Percentiles rank a stretch among this genome's conserved stretches.
phyloP scores from a whole-genome alignment of 441 rosid species.

The Erodium trifolium region DNA sequence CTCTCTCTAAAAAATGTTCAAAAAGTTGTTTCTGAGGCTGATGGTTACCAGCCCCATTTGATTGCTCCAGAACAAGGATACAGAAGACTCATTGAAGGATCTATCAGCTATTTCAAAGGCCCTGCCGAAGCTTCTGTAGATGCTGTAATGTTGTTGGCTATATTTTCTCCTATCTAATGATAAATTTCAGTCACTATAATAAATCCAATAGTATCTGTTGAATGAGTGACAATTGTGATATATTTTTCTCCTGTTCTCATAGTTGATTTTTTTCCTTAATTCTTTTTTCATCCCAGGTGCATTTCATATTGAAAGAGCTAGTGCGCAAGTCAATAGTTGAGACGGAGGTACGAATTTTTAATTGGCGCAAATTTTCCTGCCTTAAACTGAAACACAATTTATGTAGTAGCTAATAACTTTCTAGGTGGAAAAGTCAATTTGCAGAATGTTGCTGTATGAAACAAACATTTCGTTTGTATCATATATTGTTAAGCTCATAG shows the following conservation, averaged over 20 bases:
- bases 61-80: conserved; percentile 99
- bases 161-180: neutral
- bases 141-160: conserved; percentile 51
- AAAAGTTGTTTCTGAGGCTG: conserved; percentile 93
- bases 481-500: no score
- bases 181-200: no score
- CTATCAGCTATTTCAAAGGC: conserved; percentile 90
- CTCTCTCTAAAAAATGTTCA: conserved; percentile 87
- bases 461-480: no score
- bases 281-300: conserved; percentile 44
- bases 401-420: no score
- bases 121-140: conserved; percentile 98
- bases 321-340: conserved; percentile 86
- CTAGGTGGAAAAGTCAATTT: no score
- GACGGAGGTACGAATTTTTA: conserved; percentile 59
- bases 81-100: conserved; percentile 94
- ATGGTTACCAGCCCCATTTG: conserved; percentile 99
- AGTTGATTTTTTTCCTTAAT: conserved; percentile 11
- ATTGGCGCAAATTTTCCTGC: no score
- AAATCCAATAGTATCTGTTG: neutral
- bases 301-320: conserved; percentile 87
- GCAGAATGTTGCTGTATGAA: no score
- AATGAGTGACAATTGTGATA: neutral
- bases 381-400: no score
- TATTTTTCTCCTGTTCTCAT: conserved; percentile 1